These are phyloP conservation scores for Malassezia furfur DNA, from an alignment of 1,284 basidiomycete genomes.

Conservation along the genomic window DNA sequence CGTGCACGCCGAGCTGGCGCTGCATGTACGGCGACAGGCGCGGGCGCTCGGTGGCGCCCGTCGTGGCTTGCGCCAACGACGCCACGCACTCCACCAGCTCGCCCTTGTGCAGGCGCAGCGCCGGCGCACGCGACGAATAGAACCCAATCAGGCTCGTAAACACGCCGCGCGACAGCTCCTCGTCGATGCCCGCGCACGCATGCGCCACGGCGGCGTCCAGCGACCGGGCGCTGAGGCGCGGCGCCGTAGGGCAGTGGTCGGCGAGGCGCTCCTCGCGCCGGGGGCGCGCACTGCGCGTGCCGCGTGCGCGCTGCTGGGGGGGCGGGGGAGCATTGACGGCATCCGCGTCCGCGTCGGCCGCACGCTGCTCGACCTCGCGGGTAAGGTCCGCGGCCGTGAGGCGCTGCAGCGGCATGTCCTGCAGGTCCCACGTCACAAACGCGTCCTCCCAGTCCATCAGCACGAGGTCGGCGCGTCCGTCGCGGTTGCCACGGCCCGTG, in stretches of 20 bases:
- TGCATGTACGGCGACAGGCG: neutral
- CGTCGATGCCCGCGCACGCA: constrained; percentile 16
- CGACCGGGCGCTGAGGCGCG: constrained; percentile 9
- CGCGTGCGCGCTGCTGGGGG: neutral
- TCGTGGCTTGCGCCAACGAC: neutral
- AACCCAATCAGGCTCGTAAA: constrained; percentile 26
- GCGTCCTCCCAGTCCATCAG: constrained; percentile 71
- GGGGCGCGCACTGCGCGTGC: constrained; percentile 25
- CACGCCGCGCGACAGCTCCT: neutral
- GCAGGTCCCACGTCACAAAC: constrained; percentile 62
- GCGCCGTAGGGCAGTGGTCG: constrained; percentile 10
- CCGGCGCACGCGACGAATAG: constrained; percentile 17
- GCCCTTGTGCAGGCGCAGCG: constrained; percentile 4
- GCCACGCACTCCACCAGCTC: constrained; percentile 1
- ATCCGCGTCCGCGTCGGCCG: neutral
- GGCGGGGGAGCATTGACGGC: neutral
- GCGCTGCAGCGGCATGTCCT: constrained; percentile 60
- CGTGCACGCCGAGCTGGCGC: neutral
- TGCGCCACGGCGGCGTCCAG: constrained; percentile 6
- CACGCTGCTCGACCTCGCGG: neutral
- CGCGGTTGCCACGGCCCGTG: constrained; percentile 67
- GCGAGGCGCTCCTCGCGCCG: constrained; percentile 49
- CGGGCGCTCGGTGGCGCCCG: neutral
- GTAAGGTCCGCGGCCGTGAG: neutral
- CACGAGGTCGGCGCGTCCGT: constrained; percentile 75